Evolutionary conservation across 371 early-diverging fungal species (phyloP), one percentile per base, ranked within the genome.

Genomic region (Thermomucor indicae-seudaticae): DNA sequence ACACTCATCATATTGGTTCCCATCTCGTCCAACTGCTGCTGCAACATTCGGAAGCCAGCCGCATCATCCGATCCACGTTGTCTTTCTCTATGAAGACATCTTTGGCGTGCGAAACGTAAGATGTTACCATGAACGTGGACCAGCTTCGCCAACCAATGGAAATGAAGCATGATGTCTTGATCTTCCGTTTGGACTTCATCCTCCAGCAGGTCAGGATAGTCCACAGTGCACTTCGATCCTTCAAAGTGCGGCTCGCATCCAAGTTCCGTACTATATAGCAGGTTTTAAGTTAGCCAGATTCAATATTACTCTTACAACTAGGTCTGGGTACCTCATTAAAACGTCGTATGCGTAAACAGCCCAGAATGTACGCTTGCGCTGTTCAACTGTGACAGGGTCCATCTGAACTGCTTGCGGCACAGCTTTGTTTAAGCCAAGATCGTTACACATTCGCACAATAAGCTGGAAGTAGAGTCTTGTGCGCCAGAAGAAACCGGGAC

Each of bases 401-500:
- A 43, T 32, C 11, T 47, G 55, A 20, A 16, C 23, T 24, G n/a
- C 24, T 23, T 16, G 17, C 1, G 53, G 49, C 1, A 54, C 24
- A 19, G 55, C 34, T 24, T 54, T 55, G 4, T 50, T 31, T 1
- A 71, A 49, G 6, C 67, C 67, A 4, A 75, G 57, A 34, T 70
- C 65, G n/a, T 53, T 60, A 11, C 67, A 58, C 67, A 75, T 68
- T 35, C 51, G 65, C 5, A 66, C 53, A 30, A 66, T 63, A 43
- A 70, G 42, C 27, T 65, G 71, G 17, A 75, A 45, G 28, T 66
- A 58, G 19, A 58, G 47, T 4, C 65, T 62, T 6, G 75, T 68
- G 51, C 75, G 50, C 60, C 67, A 71, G 37, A 75, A 67, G 41
- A 66, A 75, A 1, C 75, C 75, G 11, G 75, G 64, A 12, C 75